Percentiles rank a stretch among this genome's conserved stretches.
phyloP scores from a whole-genome alignment of 345 rosid species.

The Heritiera littoralis region DNA sequence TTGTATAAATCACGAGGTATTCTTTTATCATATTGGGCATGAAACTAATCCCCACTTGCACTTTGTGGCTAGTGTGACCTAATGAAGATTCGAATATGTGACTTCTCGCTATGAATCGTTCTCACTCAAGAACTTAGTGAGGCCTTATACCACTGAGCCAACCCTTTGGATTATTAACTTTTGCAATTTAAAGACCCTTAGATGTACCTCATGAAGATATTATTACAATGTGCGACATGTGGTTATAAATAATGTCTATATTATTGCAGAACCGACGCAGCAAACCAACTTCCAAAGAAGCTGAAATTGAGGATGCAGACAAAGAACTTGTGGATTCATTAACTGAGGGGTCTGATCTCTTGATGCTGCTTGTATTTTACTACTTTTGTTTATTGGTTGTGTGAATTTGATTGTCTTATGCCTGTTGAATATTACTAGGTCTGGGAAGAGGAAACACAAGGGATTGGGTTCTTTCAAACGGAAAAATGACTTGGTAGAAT shows the following conservation, averaged over 20 bases:
- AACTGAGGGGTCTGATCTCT: conserved; percentile 30
- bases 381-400: neutral
- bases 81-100: too few species aligned
- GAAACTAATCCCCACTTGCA: too few species aligned
- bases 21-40: too few species aligned
- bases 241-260: neutral
- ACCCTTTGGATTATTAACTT: neutral
- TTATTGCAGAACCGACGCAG: conserved; percentile 67
- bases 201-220: neutral
- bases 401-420: neutral
- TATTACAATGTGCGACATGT: neutral
- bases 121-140: too few species aligned
- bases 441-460: conserved; percentile 28
- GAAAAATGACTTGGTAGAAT: conserved; percentile 21
- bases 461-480: conserved; percentile 3
- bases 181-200: neutral
- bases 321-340: conserved; percentile 23
- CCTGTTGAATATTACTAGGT: conserved; percentile 19
- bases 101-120: too few species aligned
- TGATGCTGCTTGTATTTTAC: neutral
- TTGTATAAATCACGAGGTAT: too few species aligned
- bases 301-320: conserved; percentile 21
- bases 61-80: too few species aligned
- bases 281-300: conserved; percentile 56
- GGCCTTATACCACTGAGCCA: too few species aligned